These are phyloP conservation scores for Phytophthora quininea DNA, from an alignment of 352 stramenopile genomes.

Conservation along the genomic window DNA sequence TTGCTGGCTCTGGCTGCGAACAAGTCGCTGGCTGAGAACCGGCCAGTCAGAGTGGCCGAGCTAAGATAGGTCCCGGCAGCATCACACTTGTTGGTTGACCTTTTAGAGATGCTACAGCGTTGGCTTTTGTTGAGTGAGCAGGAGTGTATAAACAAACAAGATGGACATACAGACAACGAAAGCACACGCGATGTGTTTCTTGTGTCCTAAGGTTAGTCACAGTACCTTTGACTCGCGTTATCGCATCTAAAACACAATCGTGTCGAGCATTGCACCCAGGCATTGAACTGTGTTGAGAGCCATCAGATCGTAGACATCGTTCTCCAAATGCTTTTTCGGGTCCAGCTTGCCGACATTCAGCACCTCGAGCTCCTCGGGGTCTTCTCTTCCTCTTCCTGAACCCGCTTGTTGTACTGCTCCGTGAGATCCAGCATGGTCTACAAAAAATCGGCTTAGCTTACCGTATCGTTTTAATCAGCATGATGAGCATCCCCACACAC, in stretches of 20 bases:
- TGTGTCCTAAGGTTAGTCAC: constrained; percentile 18
- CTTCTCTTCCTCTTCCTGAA: constrained; percentile 97
- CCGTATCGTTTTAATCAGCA: no score
- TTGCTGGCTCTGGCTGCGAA: constrained; percentile 72
- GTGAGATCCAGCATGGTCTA: constrained; percentile 94
- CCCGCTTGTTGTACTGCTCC: constrained; percentile 97
- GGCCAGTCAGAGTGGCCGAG: constrained; percentile 66
- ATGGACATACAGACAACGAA: constrained; percentile 8
- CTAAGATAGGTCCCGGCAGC: constrained; percentile 35
- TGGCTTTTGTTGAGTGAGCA: constrained; percentile 25
- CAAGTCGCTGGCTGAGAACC: constrained; percentile 72
- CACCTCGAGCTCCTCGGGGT: constrained; percentile 97
- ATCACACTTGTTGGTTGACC: constrained; percentile 18
- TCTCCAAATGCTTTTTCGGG: constrained; percentile 94
- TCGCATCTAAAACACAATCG: constrained; percentile 95
- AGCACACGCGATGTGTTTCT: constrained; percentile 27
- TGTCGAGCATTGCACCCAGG: constrained; percentile 98
- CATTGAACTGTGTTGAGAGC: constrained; percentile 98
- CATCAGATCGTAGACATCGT: constrained; percentile 97
- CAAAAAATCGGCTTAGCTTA: background rate
- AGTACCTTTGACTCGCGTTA: constrained; percentile 4
- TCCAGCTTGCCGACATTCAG: constrained; percentile 98
- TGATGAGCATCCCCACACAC: constrained; percentile 18
- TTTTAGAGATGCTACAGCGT: constrained; percentile 21
- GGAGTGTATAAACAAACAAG: constrained; percentile 20